phyloP scores from a whole-genome alignment of 495 filamentous ascomycete genomes.

The Aspergillus bridgeri region DNA sequence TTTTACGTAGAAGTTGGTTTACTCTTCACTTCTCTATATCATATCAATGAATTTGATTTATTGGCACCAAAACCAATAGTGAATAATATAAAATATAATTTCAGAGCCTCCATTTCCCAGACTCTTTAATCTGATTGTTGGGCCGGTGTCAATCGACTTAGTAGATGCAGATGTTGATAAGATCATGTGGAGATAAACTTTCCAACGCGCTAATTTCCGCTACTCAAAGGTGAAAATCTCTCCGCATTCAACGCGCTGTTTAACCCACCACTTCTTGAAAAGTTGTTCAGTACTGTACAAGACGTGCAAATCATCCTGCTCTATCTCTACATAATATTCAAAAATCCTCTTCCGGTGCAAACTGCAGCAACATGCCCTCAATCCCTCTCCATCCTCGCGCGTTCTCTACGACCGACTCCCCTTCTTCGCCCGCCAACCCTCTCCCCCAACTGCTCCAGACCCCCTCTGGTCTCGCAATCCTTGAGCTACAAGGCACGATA shows the following conservation, averaged over 20 bases:
- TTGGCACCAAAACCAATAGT: background rate
- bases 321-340: background rate
- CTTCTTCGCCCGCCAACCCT: slow-evolving; percentile 38
- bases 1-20: background rate
- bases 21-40: background rate
- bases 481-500: slow-evolving; percentile 88
- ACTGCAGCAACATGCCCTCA: slow-evolving; percentile 38
- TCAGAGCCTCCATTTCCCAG: too few species aligned
- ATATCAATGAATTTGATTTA: too few species aligned
- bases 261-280: background rate
- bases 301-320: background rate
- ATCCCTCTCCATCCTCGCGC: slow-evolving; percentile 33
- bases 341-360: background rate
- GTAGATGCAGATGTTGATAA: too few species aligned
- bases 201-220: background rate
- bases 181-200: too few species aligned
- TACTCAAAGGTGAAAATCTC: background rate
- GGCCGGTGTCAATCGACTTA: too few species aligned
- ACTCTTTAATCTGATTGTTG: too few species aligned
- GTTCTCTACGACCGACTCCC: slow-evolving; percentile 7
- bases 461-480: slow-evolving; percentile 66
- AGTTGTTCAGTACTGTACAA: background rate
- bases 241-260: too few species aligned
- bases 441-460: slow-evolving; percentile 86
- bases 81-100: background rate